Percentiles rank a stretch among this genome's conserved stretches.
Evolutionary conservation across 257 asterid species (phyloP).

Genomic region (Scutellaria barbata): DNA sequence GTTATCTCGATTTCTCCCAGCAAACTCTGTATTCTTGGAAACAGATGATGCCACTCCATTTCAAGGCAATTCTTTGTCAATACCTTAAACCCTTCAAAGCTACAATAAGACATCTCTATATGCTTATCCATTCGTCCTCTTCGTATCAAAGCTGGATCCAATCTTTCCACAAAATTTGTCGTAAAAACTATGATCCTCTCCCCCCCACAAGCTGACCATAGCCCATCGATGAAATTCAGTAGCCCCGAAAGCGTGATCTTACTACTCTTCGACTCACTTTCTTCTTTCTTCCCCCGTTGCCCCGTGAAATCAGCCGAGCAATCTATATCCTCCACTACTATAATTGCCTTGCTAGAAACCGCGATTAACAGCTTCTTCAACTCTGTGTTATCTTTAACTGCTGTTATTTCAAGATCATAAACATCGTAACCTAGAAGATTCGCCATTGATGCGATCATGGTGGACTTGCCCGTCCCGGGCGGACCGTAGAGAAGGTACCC

Average conservation of each 20-base stretch:
- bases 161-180: constrained; percentile 45
- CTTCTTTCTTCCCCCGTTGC: constrained; percentile 33
- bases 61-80: constrained; percentile 42
- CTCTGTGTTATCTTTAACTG: constrained; percentile 45
- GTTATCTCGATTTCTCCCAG: constrained; percentile 40
- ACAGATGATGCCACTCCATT: constrained; percentile 41
- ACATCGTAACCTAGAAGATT: constrained; percentile 44
- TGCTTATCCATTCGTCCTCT: constrained; percentile 57
- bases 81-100: constrained; percentile 49
- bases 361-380: constrained; percentile 39
- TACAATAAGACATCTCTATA: constrained; percentile 48
- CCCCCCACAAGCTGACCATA: constrained; percentile 55
- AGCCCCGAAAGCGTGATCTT: constrained; percentile 52
- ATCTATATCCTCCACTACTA: constrained; percentile 50
- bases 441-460: constrained; percentile 49
- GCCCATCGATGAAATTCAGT: constrained; percentile 50
- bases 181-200: constrained; percentile 50
- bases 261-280: constrained; percentile 28
- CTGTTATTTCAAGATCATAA: constrained; percentile 46
- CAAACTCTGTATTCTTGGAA: constrained; percentile 37
- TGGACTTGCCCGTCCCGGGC: constrained; percentile 47
- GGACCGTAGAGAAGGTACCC: constrained; percentile 48
- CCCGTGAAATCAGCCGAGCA: constrained; percentile 47
- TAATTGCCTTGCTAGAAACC: constrained; percentile 37
- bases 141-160: constrained; percentile 50